These are phyloP conservation scores for Termitomyces sp. DNA, from an alignment of 768 basidiomycete species.

Conservation along the genomic window DNA sequence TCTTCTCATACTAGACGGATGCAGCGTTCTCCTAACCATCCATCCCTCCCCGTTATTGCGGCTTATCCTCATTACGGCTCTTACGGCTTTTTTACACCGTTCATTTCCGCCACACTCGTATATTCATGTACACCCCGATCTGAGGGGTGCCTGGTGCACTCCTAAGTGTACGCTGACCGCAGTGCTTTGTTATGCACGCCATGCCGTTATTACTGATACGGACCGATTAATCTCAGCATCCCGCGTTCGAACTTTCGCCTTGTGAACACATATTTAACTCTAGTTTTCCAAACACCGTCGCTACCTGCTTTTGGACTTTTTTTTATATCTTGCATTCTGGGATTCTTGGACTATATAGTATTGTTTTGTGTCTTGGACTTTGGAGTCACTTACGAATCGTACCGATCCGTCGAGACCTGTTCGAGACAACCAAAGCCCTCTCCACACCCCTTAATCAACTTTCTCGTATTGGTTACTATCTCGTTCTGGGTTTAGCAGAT, in stretches of 20 bases:
- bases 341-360: constrained; percentile 1
- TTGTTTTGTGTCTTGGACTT: neutral
- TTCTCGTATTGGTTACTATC: neutral
- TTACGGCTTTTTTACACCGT: neutral
- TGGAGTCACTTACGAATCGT: neutral
- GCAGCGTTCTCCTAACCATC: neutral
- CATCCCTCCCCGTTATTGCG: neutral
- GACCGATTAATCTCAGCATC: neutral
- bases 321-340: neutral
- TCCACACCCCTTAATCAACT: neutral
- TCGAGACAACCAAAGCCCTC: neutral
- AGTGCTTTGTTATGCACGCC: neutral
- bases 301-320: neutral
- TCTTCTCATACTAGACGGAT: constrained; percentile 56
- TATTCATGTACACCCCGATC: neutral
- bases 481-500: constrained; percentile 1
- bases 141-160: neutral
- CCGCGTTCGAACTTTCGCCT: no score
- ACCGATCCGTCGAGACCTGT: neutral
- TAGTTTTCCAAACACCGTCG: neutral
- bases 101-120: neutral
- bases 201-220: neutral
- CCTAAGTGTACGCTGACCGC: neutral
- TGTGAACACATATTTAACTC: neutral
- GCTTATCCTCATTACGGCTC: neutral